Base-by-base conservation (phyloP, 2,329 filamentous ascomycete genomes). In the Blumeriella jaapii region DNA sequence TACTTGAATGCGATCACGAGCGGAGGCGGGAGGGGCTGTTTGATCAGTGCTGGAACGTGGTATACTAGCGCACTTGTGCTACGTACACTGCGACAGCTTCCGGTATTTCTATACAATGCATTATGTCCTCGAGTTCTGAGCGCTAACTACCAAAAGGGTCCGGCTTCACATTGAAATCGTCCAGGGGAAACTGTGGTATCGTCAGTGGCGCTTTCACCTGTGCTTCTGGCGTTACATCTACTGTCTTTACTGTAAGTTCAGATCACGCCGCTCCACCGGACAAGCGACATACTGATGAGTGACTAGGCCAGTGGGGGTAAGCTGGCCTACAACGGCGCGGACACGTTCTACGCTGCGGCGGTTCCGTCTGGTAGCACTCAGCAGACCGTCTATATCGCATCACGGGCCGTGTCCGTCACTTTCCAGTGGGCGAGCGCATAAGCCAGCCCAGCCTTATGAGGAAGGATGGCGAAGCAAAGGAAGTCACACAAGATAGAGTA, bases 1-100 rank as follows among this genome's bases (percentile, higher is more conserved):
- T 69, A 67, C 46, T 54, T 82, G 25, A 67, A 75, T 35, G 74
- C 78, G 3, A 51, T 64, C 16, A 60, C 63, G 3, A 13, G 16
- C 8, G 55, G 59, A 12, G 65, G 68, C 2, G 51, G 51, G n/a
- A 64, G 62, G 6, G 78, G 79, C n/a, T 83, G 77, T 47, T 64
- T 83, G 39, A 83, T 82, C 51, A 68, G 68, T 36, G 63, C 59
- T 7, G 79, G 79, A 0, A 71, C 68, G 0, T 84, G 78, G 79
- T 83, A 78, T 51, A 65, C 67, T 0, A 67, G 63, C 1, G 77
- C 78, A 78, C 76, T 0, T 82, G 78, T 50, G 79, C 78, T 1
- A 78, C 70, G 0, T 79, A 73, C 53, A 72, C 66, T 0, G 72
- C 74, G 4, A 58, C 66, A 3, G 40, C 62, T 29, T 66, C 57